Evolutionary conservation across 169 alveolate genomes (phyloP).

Genomic region (Cryptosporidium tyzzeri): DNA sequence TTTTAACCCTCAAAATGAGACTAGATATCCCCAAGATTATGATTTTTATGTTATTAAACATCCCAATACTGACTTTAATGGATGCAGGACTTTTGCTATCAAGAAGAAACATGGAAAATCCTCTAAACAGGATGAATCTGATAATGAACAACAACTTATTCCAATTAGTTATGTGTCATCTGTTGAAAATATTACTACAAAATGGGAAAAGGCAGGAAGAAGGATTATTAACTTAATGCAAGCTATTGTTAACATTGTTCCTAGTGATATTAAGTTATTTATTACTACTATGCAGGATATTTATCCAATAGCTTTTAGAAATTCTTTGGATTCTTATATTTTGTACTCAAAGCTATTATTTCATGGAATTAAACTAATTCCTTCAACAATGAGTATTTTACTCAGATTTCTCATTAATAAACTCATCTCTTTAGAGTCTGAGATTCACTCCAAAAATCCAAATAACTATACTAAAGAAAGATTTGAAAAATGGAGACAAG

Average conservation of each 20-base stretch:
- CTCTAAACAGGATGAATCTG: background rate
- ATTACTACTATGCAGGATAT: slow-evolving; percentile 37
- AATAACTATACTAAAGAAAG: slow-evolving; percentile 46
- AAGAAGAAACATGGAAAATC: background rate
- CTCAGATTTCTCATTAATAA: slow-evolving; percentile 33
- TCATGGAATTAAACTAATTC: slow-evolving; percentile 40
- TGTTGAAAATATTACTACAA: slow-evolving; percentile 30
- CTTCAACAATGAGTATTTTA: slow-evolving; percentile 21
- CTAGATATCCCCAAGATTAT: slow-evolving; percentile 4
- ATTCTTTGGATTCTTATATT: slow-evolving; percentile 51
- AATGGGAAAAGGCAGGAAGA: slow-evolving; percentile 68
- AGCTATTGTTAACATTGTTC: slow-evolving; percentile 24
- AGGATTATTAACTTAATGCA: slow-evolving; percentile 29
- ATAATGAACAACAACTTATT: background rate
- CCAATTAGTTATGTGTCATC: slow-evolving; percentile 65
- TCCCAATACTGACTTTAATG: slow-evolving; percentile 55
- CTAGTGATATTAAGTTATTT: slow-evolving; percentile 35
- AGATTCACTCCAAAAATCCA: slow-evolving; percentile 36
- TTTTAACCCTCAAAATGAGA: background rate
- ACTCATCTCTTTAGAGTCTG: slow-evolving; percentile 43
- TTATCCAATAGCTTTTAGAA: slow-evolving; percentile 32
- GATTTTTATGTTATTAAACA: slow-evolving; percentile 42
- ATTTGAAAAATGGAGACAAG: slow-evolving; percentile 75
- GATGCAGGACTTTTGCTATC: slow-evolving; percentile 59
- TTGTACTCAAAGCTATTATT: slow-evolving; percentile 17